These are phyloP conservation scores for Plasmodium adleri DNA, from an alignment of 169 alveolate species.

Conservation along the genomic window DNA sequence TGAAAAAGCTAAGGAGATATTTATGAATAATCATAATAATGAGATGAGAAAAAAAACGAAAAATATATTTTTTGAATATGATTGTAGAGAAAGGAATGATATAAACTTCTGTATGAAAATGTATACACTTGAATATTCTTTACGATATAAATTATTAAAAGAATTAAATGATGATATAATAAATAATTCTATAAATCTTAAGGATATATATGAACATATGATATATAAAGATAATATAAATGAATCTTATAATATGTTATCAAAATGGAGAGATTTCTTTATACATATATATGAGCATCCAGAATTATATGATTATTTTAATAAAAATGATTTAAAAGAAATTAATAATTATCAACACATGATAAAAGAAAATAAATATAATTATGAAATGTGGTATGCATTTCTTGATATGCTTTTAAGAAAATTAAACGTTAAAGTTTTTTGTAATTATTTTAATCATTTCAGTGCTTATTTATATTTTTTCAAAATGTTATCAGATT, in stretches of 20 bases:
- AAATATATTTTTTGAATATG: constrained; percentile 45
- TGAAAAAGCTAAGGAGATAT: constrained; percentile 31
- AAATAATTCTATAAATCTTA: constrained; percentile 5
- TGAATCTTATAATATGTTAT: neutral
- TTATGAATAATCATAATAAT: neutral
- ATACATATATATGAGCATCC: constrained; percentile 17
- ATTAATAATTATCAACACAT: neutral
- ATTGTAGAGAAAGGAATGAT: constrained; percentile 2
- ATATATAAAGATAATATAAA: neutral
- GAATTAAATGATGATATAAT: constrained; percentile 28
- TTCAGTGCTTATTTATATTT: constrained; percentile 65
- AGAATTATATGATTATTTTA: constrained; percentile 46
- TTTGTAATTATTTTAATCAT: constrained; percentile 13
- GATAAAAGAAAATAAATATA: constrained; percentile 14
- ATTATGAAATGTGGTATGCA: constrained; percentile 6
- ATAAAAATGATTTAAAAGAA: constrained; percentile 17
- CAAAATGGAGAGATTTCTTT: constrained; percentile 14
- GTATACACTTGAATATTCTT: constrained; percentile 13
- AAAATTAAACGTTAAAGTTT: constrained; percentile 33
- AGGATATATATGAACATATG: constrained; percentile 21
- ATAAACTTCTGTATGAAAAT: constrained; percentile 21
- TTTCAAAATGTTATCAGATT: constrained; percentile 29
- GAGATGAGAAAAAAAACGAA: neutral
- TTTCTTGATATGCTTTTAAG: constrained; percentile 16
- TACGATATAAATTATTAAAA: constrained; percentile 23